Evolutionary conservation across 495 filamentous ascomycete species (phyloP), one percentile per base, ranked within the genome.

Genomic region (Podospora appendiculata): DNA sequence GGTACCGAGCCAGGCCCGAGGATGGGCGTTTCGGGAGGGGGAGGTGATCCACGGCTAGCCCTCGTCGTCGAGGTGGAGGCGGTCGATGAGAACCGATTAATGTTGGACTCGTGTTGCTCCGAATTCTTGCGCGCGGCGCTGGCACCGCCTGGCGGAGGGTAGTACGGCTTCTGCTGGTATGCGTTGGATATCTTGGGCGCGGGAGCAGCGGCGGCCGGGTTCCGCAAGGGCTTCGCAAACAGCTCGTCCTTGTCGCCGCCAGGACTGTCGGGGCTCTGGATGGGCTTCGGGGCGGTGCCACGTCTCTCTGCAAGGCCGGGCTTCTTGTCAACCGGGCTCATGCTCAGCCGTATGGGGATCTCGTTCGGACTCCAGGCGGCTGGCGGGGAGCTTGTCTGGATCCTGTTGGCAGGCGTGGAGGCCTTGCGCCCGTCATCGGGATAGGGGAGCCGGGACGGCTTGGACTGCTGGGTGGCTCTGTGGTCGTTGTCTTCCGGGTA

Each of bases 1-100:
- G 86, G 81, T 32, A 83, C 74, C 50, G 79, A 80, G 16, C 79
- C 80, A 3, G 86, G 85, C 39, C 85, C 85, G 9, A 87, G 79
- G 41, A 90, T 78, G n/a, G 93, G 93, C 0, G 93, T 97, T 65
- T 97, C 94, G 4, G 93, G 93, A 4, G 93, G 93, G 6, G 94
- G 91, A 2, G 93, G 93, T 17, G 92, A 96, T 16, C 93, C 93
- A 56, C 93, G 80, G 63, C 89, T 86, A 33, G 92, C 93, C 51
- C 88, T 80, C 9, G 94, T 97, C 8, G 93, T 98, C 2, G 91
- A 95, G 0, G 83, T 95, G 0, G 93, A 96, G 13, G 91, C 90
- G 32, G 87, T 90, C 0, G 89, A 94, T 48, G 82, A 84, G 56
- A 94, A 82, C 19, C 90, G 81, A 69, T 91, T 88, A 65, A 96